phyloP scores from a whole-genome alignment of 495 filamentous ascomycete genomes.

The Annulohypoxylon bovei region DNA sequence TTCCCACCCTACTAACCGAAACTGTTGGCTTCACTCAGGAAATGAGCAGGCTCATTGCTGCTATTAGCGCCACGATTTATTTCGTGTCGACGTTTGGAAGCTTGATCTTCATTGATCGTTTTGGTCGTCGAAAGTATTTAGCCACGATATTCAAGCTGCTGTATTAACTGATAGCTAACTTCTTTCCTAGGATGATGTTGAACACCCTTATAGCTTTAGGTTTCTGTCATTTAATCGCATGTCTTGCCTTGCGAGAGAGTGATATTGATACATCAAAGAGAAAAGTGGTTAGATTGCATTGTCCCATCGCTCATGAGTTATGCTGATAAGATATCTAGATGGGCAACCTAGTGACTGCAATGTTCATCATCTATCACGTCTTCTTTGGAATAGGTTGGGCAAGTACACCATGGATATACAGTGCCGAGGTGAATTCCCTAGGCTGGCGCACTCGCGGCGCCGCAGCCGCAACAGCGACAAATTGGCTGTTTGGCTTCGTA shows the following conservation, averaged over 20 bases:
- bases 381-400: conserved; percentile 46
- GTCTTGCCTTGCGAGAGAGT: conserved; percentile 37
- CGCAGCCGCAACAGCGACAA: conserved; percentile 50
- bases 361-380: conserved; percentile 48
- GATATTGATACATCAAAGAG: conserved; percentile 34
- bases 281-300: conserved; percentile 23
- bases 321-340: conserved; percentile 26
- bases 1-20: conserved; percentile 44
- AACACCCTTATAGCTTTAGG: conserved; percentile 38
- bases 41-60: conserved; percentile 44
- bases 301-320: not conserved
- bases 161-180: not conserved
- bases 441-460: conserved; percentile 52
- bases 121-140: conserved; percentile 46
- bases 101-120: conserved; percentile 40
- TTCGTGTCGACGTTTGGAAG: conserved; percentile 45
- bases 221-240: conserved; percentile 46
- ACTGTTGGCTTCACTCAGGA: conserved; percentile 43
- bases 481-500: conserved; percentile 51
- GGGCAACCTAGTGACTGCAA: conserved; percentile 44
- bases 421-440: conserved; percentile 50
- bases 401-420: conserved; percentile 49
- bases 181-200: conserved; percentile 37
- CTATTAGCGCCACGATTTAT: conserved; percentile 45
- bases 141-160: not conserved